Conservation (phyloP, 2,329 filamentous ascomycete genomes). For the Hortaea werneckii region DNA sequence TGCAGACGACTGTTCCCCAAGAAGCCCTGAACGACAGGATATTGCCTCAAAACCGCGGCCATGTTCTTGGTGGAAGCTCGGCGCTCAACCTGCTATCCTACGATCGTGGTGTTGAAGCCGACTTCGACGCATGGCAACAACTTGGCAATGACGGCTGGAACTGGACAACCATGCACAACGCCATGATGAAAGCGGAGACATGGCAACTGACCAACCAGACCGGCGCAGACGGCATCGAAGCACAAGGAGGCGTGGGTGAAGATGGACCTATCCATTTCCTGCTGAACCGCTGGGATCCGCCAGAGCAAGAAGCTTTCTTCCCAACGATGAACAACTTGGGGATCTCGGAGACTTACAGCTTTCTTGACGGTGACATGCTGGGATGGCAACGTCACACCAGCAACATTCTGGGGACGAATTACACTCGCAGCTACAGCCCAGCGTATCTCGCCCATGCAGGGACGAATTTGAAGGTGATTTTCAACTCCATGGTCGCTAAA, state of each 20-base stretch:
- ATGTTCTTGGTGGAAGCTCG: constrained; percentile 25
- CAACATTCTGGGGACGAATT: constrained; percentile 39
- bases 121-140: constrained; percentile 28
- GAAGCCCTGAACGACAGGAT: constrained; percentile 2
- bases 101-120: constrained; percentile 14
- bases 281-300: constrained; percentile 13
- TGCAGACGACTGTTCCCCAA: not conserved
- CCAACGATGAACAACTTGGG: constrained; percentile 4
- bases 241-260: constrained; percentile 18
- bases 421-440: constrained; percentile 39
- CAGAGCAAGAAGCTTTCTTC: constrained; percentile 1
- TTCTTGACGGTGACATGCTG: constrained; percentile 39
- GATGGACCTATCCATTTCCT: constrained; percentile 25
- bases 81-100: constrained; percentile 26
- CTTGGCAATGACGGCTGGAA: constrained; percentile 29
- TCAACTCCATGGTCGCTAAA: constrained; percentile 29
- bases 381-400: constrained; percentile 43
- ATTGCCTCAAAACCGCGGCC: constrained; percentile 3
- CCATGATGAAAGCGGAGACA: constrained; percentile 25
- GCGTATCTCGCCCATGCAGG: constrained; percentile 35
- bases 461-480: constrained; percentile 33
- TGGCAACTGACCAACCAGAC: constrained; percentile 4
- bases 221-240: not conserved
- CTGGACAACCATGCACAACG: constrained; percentile 21
- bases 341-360: not conserved